These are phyloP conservation scores for Populus deltoides DNA, from an alignment of 345 rosid genomes.

Conservation along the genomic window DNA sequence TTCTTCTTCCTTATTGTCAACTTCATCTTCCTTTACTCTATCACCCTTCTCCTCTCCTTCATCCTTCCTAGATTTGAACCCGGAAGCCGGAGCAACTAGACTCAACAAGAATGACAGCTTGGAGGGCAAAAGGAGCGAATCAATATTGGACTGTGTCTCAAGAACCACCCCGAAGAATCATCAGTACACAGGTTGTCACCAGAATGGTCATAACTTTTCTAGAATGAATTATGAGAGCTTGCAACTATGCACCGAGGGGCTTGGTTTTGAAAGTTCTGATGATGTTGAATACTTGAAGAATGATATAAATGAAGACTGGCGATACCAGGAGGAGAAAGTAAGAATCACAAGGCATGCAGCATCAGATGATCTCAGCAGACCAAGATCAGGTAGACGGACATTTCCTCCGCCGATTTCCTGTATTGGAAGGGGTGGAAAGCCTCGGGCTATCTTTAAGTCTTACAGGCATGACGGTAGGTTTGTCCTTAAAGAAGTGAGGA, in stretches of 20 bases:
- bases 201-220: slow-evolving; percentile 37
- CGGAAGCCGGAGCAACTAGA: background rate
- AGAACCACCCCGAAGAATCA: slow-evolving; percentile 6
- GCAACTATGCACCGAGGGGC: slow-evolving; percentile 87
- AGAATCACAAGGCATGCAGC: slow-evolving; percentile 13
- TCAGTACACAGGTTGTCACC: slow-evolving; percentile 20
- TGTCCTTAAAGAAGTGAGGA: slow-evolving; percentile 68
- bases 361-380: slow-evolving; percentile 22
- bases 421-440: slow-evolving; percentile 62
- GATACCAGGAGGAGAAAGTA: slow-evolving; percentile 18
- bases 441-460: slow-evolving; percentile 68
- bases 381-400: slow-evolving; percentile 29
- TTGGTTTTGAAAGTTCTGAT: slow-evolving; percentile 79
- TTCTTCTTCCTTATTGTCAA: background rate
- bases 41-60: slow-evolving; percentile 21
- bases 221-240: slow-evolving; percentile 48
- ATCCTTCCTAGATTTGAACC: slow-evolving; percentile 14
- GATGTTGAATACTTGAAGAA: slow-evolving; percentile 52
- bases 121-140: slow-evolving; percentile 7
- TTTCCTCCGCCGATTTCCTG: slow-evolving; percentile 83
- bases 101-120: slow-evolving; percentile 1
- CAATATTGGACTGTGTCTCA: slow-evolving; percentile 5
- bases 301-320: slow-evolving; percentile 33
- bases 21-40: background rate
- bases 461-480: slow-evolving; percentile 76